Conservation (phyloP, 768 basidiomycete genomes). For the Boletales sp. region DNA sequence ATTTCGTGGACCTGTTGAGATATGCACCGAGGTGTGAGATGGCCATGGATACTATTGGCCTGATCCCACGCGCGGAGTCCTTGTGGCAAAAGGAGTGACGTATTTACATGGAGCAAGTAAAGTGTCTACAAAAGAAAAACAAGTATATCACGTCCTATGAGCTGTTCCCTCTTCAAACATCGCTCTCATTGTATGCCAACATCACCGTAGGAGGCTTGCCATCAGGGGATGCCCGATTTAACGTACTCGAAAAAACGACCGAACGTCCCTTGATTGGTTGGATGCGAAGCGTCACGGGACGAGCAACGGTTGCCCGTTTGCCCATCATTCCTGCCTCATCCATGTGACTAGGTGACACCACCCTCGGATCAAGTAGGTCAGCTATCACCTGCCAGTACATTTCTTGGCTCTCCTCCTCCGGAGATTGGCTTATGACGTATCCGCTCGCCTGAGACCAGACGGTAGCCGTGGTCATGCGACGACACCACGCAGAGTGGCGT, state of each 20-base stretch:
- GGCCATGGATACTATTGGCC: slow-evolving; percentile 17
- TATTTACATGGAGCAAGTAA: too few relatives aligned
- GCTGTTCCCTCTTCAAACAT: slow-evolving; percentile 1
- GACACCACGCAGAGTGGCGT: neutral
- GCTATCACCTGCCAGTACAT: neutral
- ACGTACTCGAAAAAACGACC: neutral
- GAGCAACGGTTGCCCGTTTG: slow-evolving; percentile 2
- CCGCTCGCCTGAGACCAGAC: slow-evolving; percentile 40
- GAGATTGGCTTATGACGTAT: slow-evolving; percentile 31
- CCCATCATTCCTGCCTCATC: neutral
- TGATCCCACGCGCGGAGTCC: too few relatives aligned
- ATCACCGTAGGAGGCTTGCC: neutral
- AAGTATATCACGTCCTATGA: neutral
- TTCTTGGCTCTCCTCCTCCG: slow-evolving; percentile 5
- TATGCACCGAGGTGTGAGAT: slow-evolving; percentile 28
- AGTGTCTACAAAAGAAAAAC: neutral
- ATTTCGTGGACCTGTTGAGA: slow-evolving; percentile 36
- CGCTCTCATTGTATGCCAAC: neutral
- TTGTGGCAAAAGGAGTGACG: too few relatives aligned
- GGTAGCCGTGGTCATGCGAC: slow-evolving; percentile 13
- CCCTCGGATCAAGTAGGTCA: neutral
- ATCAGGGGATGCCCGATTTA: neutral
- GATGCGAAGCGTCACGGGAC: neutral
- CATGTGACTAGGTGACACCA: neutral
- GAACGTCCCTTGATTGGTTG: slow-evolving; percentile 3